Evolutionary conservation across 257 asterid genomes (phyloP), one percentile per base, ranked within the genome.

Genomic region (Nicotiana paniculata): DNA sequence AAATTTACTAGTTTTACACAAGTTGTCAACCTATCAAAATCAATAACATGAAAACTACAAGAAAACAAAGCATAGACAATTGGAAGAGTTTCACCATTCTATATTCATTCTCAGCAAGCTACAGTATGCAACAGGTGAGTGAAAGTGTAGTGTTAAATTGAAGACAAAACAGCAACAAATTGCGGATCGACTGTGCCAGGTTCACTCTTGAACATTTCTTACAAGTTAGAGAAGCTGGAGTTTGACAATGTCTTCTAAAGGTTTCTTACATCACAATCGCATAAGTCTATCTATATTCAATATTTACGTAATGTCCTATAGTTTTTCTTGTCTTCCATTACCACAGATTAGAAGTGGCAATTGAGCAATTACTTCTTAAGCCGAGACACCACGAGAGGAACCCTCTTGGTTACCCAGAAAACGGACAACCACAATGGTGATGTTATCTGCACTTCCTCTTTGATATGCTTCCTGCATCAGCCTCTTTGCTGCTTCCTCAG

Each of bases 391-490:
- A 10, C 57, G 89, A 70, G 98, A 90, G 51, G 96, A 55, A 66
- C 85, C 94, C 37, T 81, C 97, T 59, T 83, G 83, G 58, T 77
- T 81, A 58, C 84, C 83, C 79, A 92, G 90, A 83, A 95, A 95
- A 16, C 96, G 97, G 64, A 95, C 99, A 1, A 93, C 92, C 15
- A 95, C 95, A 9, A 90, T 83, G 35, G 99, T 95, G 84, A 91
- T 95, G 61, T 95, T 95, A 85, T 95, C 99, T 4, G 95, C 97
- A 51, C 97, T 95, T 83, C 98, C 99, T 79, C 99, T 89, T 85
- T 92, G 98, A 66, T 86, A 82, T 18, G 99, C 99, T 86, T 95
- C 99, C 74, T 93, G 98, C 97, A 92, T 83, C 79, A 95, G 88
- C 87, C 97, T 88, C 76, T 93, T 95, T 3, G 99, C 98, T 3